Conservation (phyloP, 176 grass and related monocot genomes). For the Typha latifolia region DNA sequence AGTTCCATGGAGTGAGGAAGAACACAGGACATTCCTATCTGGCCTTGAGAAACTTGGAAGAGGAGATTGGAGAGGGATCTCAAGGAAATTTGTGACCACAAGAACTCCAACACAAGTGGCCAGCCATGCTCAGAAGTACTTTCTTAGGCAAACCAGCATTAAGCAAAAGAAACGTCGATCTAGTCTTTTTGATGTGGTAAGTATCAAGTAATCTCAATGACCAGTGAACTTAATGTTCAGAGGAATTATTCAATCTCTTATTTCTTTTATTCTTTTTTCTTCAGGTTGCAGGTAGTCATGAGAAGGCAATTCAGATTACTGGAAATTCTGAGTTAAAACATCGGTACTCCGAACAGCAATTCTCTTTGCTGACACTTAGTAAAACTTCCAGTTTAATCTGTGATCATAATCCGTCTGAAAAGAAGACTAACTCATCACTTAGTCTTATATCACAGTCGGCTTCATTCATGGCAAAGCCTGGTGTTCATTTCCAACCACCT, state of each 20-base stretch:
- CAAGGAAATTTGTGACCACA: slow-evolving; percentile 67
- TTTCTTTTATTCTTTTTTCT: neutral
- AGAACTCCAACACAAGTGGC: slow-evolving; percentile 92
- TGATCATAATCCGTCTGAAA: neutral
- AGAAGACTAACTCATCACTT: neutral
- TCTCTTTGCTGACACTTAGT: neutral
- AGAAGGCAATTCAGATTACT: slow-evolving; percentile 4
- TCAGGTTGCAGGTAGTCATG: slow-evolving; percentile 13
- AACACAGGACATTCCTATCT: slow-evolving; percentile 67
- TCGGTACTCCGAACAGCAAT: slow-evolving; percentile 5
- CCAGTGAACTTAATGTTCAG: no score
- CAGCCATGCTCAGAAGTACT: slow-evolving; percentile 94
- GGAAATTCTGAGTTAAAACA: slow-evolving; percentile 8
- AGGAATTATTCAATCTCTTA: no score
- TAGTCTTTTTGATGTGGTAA: slow-evolving; percentile 89
- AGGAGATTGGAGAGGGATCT: slow-evolving; percentile 94
- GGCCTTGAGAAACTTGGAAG: slow-evolving; percentile 78
- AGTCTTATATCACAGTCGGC: neutral
- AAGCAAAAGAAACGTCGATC: slow-evolving; percentile 82
- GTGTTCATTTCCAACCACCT: neutral
- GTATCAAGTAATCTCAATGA: neutral
- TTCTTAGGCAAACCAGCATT: slow-evolving; percentile 70
- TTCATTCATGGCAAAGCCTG: neutral
- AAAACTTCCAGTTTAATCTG: neutral
- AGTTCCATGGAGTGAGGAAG: slow-evolving; percentile 90